Conservation (phyloP, 202 grass and related monocot genomes). For the Schoenoplectus tabernaemontani region DNA sequence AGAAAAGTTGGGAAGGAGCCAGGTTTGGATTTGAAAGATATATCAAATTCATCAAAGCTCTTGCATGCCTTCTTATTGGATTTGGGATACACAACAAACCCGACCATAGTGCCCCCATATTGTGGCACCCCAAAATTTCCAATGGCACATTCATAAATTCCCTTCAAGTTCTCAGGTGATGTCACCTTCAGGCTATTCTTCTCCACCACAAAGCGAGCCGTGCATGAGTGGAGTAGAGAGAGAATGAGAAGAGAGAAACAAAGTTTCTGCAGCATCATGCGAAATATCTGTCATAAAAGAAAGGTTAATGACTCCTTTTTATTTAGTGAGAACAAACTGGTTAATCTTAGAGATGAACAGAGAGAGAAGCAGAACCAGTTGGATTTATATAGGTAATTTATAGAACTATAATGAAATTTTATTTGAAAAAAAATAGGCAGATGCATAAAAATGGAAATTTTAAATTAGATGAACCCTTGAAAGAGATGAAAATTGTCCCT, state of each 20-base stretch:
- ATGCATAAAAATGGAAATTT: not conserved
- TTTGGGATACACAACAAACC: conserved; percentile 72
- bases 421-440: not conserved
- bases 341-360: not conserved
- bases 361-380: not conserved
- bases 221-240: conserved; percentile 29
- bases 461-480: not conserved
- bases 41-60: conserved; percentile 62
- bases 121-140: conserved; percentile 90
- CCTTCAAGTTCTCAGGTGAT: conserved; percentile 57
- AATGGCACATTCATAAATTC: conserved; percentile 81
- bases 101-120: conserved; percentile 85
- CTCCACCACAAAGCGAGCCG: conserved; percentile 68
- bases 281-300: conserved; percentile 1
- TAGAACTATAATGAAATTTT: not conserved
- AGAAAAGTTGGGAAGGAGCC: conserved; percentile 71
- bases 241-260: conserved; percentile 23
- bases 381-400: not conserved
- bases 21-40: conserved; percentile 67
- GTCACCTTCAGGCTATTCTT: conserved; percentile 90
- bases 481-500: not conserved
- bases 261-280: conserved; percentile 18
- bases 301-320: not conserved
- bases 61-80: conserved; percentile 73
- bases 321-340: not conserved